These are phyloP conservation scores for Aspergillus novoparasiticus DNA, from an alignment of 2,329 filamentous ascomycete species.

Conservation along the genomic window DNA sequence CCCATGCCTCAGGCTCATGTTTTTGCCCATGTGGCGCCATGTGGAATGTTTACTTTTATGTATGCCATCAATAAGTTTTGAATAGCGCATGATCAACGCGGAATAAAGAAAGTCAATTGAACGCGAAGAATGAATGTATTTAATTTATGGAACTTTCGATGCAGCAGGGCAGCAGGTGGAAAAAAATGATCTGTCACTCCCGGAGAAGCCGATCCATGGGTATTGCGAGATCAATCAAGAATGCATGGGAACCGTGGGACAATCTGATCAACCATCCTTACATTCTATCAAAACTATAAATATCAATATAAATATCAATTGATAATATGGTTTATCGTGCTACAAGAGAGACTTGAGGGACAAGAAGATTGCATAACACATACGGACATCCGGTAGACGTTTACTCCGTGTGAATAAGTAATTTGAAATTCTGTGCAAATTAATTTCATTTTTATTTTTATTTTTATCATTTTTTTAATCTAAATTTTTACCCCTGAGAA, in stretches of 20 bases:
- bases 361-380: background rate
- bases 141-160: background rate
- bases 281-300: too few species aligned
- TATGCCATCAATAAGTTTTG: too few species aligned
- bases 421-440: background rate
- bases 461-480: background rate
- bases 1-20: background rate
- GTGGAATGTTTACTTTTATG: background rate
- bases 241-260: too few species aligned
- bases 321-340: too few species aligned
- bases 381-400: background rate
- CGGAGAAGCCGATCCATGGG: background rate
- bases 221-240: background rate
- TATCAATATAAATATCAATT: too few species aligned
- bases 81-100: background rate
- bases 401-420: background rate
- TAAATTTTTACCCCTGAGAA: background rate
- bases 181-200: background rate
- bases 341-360: background rate
- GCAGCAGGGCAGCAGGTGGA: background rate
- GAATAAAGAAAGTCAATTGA: background rate
- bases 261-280: background rate
- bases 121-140: background rate
- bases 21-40: background rate
- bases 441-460: background rate